Base-by-base conservation (phyloP, 2,329 filamentous ascomycete genomes). In the Aspergillus felis region DNA sequence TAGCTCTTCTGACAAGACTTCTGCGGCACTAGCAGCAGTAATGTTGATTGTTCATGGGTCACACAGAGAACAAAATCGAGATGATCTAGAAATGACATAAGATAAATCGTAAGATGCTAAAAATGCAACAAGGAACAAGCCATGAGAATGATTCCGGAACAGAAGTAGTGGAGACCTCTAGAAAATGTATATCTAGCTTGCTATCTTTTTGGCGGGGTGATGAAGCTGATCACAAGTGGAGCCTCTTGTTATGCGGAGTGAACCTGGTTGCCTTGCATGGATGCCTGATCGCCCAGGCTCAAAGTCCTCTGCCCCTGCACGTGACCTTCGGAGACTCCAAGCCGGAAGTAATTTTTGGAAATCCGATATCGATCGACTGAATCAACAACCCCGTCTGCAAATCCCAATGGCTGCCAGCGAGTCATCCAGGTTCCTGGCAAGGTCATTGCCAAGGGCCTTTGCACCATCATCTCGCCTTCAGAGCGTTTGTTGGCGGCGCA, bases 371-470 rank as follows among this genome's bases (percentile, higher is more conserved):
- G 57, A 56, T 56, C 50, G 52, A 53, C 54, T 25, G 44, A 14
- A 24, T 50, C 65, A 59, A 61, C 62, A 61, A 62, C 63, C 56
- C 52, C 61, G 53, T 57, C 54, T 55, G 60, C 52, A 50, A 54
- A 56, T 44, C 58, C 60, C 59, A 68, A 77, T 78, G 75, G 73
- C 74, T 68, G 68, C 71, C 57, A 70, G 70, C 56, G 74, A 76
- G 65, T 65, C 74, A 29, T 74, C 74, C 32, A 72, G 69, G 62
- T 71, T 71, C 60, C 68, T 77, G 58, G 64, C 71, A 62, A 73
- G 68, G 71, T 72, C 70, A 57, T 60, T 77, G 60, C 67, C 72
- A 12, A 64, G 74, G 59, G 68, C 69, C 12, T 64, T 74, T 51
- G 62, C 54, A n/a, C 67, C 70, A 12, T 68, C 67, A 56, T 59